A percentile compares a stretch with the other conserved stretches of the same genome.
Evolutionary conservation across 768 basidiomycete genomes (phyloP).

Genomic region (Tephrocybe rancida): DNA sequence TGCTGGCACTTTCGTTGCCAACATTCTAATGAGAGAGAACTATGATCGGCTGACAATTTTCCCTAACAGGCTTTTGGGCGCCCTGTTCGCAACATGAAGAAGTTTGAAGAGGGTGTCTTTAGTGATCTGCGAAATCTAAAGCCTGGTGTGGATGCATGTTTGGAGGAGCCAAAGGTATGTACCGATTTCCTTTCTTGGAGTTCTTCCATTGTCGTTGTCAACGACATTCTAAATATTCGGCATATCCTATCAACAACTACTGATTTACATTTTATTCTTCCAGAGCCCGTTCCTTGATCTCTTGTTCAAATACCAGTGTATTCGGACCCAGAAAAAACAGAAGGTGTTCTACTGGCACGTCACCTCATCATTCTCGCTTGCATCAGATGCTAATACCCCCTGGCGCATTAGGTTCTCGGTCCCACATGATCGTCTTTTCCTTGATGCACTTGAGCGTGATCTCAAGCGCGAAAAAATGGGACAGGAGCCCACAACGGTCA

Average conservation of each 20-base stretch:
- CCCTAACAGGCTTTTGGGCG: conserved; percentile 71
- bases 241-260: not conserved
- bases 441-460: conserved; percentile 95
- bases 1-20: conserved; percentile 3
- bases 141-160: conserved; percentile 87
- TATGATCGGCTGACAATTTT: conserved; percentile 7
- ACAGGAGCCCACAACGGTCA: conserved; percentile 77
- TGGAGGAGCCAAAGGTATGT: conserved; percentile 95
- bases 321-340: conserved; percentile 98
- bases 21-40: not conserved
- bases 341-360: conserved; percentile 97
- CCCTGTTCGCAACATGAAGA: conserved; percentile 92
- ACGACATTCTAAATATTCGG: not conserved
- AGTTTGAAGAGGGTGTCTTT: conserved; percentile 97
- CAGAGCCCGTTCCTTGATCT: conserved; percentile 93
- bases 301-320: conserved; percentile 95
- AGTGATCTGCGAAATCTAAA: conserved; percentile 92
- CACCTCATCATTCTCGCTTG: not conserved
- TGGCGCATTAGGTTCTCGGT: conserved; percentile 79
- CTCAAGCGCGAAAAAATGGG: conserved; percentile 95
- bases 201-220: not conserved
- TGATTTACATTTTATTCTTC: conserved; percentile 6
- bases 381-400: conserved; percentile 9
- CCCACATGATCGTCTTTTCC: conserved; percentile 94
- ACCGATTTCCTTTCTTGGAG: conserved; percentile 1